phyloP scores from a whole-genome alignment of 768 basidiomycete genomes.

The Pisolithus tinctorius region DNA sequence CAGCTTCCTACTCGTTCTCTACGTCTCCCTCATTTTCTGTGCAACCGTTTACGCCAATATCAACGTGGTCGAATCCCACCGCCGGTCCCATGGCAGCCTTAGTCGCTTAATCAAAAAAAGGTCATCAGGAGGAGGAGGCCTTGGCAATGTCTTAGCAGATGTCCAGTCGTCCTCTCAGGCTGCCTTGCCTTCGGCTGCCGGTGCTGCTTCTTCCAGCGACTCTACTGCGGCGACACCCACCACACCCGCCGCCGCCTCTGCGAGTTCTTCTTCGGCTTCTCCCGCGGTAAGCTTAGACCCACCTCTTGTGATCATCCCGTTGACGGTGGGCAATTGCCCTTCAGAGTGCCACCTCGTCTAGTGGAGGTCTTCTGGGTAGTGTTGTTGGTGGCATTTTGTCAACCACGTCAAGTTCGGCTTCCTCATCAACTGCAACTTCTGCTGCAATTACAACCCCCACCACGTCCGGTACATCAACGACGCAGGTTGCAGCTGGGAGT shows the following conservation, averaged over 20 bases:
- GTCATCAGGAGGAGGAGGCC: slow-evolving; percentile 19
- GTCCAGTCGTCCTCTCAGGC: slow-evolving; percentile 1
- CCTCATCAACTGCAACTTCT: slow-evolving; percentile 10
- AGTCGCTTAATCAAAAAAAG: slow-evolving; percentile 71
- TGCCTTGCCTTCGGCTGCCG: not conserved
- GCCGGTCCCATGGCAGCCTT: slow-evolving; percentile 50
- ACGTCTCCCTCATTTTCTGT: slow-evolving; percentile 47
- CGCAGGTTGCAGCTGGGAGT: slow-evolving; percentile 6
- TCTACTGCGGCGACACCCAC: slow-evolving; percentile 1
- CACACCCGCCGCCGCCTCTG: slow-evolving; percentile 7
- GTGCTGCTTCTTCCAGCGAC: slow-evolving; percentile 21
- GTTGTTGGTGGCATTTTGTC: slow-evolving; percentile 8
- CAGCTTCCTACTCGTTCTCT: slow-evolving; percentile 60
- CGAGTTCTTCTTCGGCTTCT: slow-evolving; percentile 11
- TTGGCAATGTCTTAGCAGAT: slow-evolving; percentile 3
- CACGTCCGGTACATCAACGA: slow-evolving; percentile 9
- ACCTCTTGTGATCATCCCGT: not conserved
- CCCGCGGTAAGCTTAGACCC: slow-evolving; percentile 7
- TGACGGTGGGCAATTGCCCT: slow-evolving; percentile 1
- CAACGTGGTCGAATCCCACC: slow-evolving; percentile 35
- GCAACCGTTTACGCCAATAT: slow-evolving; percentile 41
- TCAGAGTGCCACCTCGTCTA: slow-evolving; percentile 11
- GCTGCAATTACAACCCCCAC: slow-evolving; percentile 12
- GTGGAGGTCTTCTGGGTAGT: slow-evolving; percentile 3
- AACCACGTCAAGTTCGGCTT: slow-evolving; percentile 10